Evolutionary conservation across 805 yeast genomes (phyloP).

Genomic region (Priceomyces medius): DNA sequence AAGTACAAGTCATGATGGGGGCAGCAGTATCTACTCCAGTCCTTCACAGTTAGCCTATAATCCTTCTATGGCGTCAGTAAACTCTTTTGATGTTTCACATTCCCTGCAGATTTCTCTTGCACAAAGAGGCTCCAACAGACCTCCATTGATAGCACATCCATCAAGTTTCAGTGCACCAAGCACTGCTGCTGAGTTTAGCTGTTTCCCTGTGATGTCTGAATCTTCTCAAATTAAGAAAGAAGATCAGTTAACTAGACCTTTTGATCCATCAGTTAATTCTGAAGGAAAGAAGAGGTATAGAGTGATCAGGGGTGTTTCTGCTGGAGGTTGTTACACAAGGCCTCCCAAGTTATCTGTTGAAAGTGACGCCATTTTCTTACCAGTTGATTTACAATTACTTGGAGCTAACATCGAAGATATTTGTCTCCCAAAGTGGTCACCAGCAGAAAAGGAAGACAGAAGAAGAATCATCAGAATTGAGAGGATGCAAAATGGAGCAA

Average conservation of each 20-base stretch:
- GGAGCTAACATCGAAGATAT: constrained; percentile 48
- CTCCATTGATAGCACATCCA: neutral
- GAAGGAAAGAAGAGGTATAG: constrained; percentile 28
- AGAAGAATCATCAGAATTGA: constrained; percentile 60
- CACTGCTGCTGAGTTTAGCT: neutral
- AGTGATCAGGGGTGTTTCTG: constrained; percentile 55
- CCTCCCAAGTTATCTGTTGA: constrained; percentile 48
- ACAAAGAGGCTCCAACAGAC: neutral
- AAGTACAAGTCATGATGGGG: neutral
- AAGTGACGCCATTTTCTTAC: constrained; percentile 31
- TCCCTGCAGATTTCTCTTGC: constrained; percentile 4
- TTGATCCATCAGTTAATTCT: neutral
- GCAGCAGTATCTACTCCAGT: neutral
- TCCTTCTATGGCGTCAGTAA: constrained; percentile 6
- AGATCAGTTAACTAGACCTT: neutral
- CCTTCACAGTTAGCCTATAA: constrained; percentile 3
- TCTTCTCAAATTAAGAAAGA: neutral
- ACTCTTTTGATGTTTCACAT: constrained; percentile 6
- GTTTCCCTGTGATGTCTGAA: constrained; percentile 2
- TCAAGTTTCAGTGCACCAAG: constrained; percentile 2
- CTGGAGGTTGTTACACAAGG: constrained; percentile 56
- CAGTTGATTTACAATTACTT: constrained; percentile 47
- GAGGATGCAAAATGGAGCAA: constrained; percentile 48
- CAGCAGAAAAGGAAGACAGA: constrained; percentile 45
- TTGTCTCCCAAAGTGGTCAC: constrained; percentile 53